Base-by-base conservation (phyloP, 345 rosid genomes). In the Noccaea bulbosa region DNA sequence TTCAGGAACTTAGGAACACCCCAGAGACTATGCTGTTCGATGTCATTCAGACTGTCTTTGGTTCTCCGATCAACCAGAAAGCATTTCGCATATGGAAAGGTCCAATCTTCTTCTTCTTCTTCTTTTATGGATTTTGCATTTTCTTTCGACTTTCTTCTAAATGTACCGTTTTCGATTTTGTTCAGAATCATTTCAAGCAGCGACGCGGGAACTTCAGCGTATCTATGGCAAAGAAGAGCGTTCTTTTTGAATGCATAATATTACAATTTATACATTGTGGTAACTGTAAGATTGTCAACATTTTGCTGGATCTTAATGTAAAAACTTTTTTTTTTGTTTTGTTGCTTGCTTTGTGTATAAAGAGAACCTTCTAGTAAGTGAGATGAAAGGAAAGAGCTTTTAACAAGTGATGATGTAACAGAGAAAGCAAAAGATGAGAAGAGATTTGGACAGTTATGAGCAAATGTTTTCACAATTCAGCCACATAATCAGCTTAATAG, bases 61-160 rank as follows among this genome's bases (percentile, higher is more conserved):
- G 97, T 44, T 88, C 98, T 48, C 92, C 97, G 22, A 83, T 90
- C 60, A 90, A 88, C 72, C 92, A 88, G 85, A 93, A 88, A 78
- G 84, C 93, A n/a, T 93, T 93, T 54, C 90, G 88, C 33, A 83
- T 74, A 39, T 93, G 98, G 98, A 93, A 93, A 90, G 98, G 96
- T 87, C 65, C n/a, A 70, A 11, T 50, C 45, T 38, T 38, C 27
- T 39, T 65, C 52, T 5, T 40, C 45, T 6, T 45, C 27, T 9
- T 33, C 24, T 32, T 27, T 16, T 24, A 11, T 56, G 20, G 6
- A 44, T 64, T 32, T 32, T 64, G 66, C 27, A 27, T 47, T 32
- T 38, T 45, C 41, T 46, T 49, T 15, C 1, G 4, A 14, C 11
- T 32, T 48, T 20, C 35, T 24, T 27, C 30, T 27, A 27, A 47